phyloP scores from a whole-genome alignment of 2,329 filamentous ascomycete species.

The Harringtonia aguacate region DNA sequence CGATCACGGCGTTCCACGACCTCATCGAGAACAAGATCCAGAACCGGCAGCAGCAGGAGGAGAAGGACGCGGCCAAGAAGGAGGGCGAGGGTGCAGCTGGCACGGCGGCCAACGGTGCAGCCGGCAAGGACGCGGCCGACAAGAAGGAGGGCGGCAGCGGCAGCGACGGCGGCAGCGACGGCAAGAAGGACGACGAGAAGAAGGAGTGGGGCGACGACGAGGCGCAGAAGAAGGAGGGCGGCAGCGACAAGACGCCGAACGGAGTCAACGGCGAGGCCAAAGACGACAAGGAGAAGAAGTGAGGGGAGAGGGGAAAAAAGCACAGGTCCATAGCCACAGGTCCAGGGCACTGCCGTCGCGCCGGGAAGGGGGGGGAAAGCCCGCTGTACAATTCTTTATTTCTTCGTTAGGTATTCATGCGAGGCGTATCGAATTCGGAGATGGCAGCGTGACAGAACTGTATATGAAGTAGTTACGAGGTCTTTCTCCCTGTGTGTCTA shows the following conservation, averaged over 20 bases:
- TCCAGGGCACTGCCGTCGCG: background rate
- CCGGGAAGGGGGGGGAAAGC: background rate
- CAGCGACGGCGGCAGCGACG: conserved; percentile 36
- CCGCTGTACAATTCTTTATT: conserved; percentile 3
- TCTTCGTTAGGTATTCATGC: background rate
- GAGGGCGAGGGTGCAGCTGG: conserved; percentile 52
- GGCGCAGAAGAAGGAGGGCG: conserved; percentile 43
- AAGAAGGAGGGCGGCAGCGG: conserved; percentile 29
- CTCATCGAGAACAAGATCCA: conserved; percentile 99
- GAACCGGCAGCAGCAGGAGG: conserved; percentile 93
- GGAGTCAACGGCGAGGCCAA: conserved; percentile 28
- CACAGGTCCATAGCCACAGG: background rate
- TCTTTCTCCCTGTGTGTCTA: too few relatives aligned
- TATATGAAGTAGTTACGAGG: too few relatives aligned
- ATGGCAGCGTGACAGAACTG: too few relatives aligned
- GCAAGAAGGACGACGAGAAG: conserved; percentile 37
- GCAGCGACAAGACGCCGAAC: conserved; percentile 10
- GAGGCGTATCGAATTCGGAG: background rate
- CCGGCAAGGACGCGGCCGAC: conserved; percentile 24
- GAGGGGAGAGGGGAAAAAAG: background rate
- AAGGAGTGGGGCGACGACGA: conserved; percentile 40
- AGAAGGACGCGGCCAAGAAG: conserved; percentile 78
- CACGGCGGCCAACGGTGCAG: conserved; percentile 36
- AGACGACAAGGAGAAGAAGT: conserved; percentile 26
- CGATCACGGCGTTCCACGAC: conserved; percentile 98